Evolutionary conservation across 2,329 filamentous ascomycete species (phyloP), one percentile per base, ranked within the genome.

Genomic region (Aspergillus niger): DNA sequence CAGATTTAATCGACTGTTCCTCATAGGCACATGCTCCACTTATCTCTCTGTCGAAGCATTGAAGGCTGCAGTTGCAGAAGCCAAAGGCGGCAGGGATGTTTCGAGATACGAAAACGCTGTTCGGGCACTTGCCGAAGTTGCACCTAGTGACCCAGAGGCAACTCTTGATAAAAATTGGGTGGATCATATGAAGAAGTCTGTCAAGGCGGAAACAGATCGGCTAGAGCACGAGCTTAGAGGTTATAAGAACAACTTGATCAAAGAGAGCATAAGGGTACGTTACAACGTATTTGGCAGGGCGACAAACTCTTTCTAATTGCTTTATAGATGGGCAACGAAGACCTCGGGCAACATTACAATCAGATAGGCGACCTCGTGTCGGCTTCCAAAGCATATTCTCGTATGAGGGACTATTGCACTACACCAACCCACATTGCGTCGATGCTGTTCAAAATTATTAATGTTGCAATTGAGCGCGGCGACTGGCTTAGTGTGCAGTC

Each of bases 171-270:
- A 82, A 22, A 79, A 80, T n/a, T 98, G 94, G 94, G 83, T 89
- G n/a, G 84, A 89, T 7, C 81, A 79, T 60, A 89, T 85, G 39
- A 85, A 88, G 22, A 86, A 85, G 63, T 80, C 84, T 55, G 91
- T 93, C 69, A 85, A 86, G 67, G 78, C 80, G 1, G 90, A 96
- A 75, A 89, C 89, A 0, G 82, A 86, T 58, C 86, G 90, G n/a
- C 81, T 98, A 58, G 92, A 97, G 72, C 81, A 85, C 15, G 92
- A 98, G 76, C 82, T 99, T 20, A 93, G 92, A 75, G 89, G 89
- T 1, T 98, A 98, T 77, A 97, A 95, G 78, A 97, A 97, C 73
- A 99, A 98, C 70, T 80, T 98, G 47, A 92, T 99, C 69, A 97
- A 97, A 74, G 95, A 99, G 79, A 97, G 92, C 79, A 97, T 98